A percentile compares a stretch with the other conserved stretches of the same genome.
phyloP scores from a whole-genome alignment of 257 asterid genomes.

The Cynanchum wilfordii region DNA sequence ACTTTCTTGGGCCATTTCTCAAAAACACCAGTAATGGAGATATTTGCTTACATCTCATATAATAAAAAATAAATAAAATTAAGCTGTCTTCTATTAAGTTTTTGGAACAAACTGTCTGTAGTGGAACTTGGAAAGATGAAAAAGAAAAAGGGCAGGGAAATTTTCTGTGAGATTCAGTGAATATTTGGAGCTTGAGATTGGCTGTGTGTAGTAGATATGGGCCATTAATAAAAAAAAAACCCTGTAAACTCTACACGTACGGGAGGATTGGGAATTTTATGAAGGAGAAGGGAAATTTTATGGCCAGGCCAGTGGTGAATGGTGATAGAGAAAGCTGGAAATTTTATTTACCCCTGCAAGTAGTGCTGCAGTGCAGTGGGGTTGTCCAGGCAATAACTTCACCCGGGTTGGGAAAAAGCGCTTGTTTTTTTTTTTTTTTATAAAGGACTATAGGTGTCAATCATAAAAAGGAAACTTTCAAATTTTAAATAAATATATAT shows the following conservation, averaged over 20 bases:
- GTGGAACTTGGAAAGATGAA: no score
- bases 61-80: neutral
- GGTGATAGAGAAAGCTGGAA: no score
- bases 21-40: neutral
- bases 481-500: no score
- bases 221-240: neutral
- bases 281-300: neutral
- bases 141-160: neutral
- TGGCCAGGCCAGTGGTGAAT: neutral
- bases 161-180: neutral
- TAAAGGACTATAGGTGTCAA: no score
- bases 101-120: neutral
- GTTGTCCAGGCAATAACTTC: no score
- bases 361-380: no score
- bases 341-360: no score
- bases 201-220: conserved; percentile 6
- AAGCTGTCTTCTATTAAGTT: no score
- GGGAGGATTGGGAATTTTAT: neutral
- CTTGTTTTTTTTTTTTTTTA: no score
- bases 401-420: no score
- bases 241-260: neutral
- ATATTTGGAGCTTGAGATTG: neutral
- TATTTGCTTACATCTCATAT: neutral
- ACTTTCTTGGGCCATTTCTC: conserved; percentile 34
- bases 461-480: no score